phyloP scores from a whole-genome alignment of 805 yeast genomes.

The Aciculoconidium aculeatum region DNA sequence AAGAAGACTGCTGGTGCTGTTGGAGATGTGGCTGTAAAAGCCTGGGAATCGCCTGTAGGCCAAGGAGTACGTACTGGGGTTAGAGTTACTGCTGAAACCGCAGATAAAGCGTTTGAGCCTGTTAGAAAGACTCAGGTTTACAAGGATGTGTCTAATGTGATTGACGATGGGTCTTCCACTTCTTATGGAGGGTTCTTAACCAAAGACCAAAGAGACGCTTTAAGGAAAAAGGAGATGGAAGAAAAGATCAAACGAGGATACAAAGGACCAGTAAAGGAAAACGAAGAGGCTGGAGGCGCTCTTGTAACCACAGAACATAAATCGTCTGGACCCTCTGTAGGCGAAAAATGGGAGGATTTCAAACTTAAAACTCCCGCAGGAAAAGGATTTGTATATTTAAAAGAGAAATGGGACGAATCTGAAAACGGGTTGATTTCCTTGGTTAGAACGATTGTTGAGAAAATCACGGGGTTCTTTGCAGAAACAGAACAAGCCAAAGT shows the following conservation, averaged over 20 bases:
- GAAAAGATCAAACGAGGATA: conserved; percentile 54
- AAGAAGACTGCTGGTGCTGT: conserved; percentile 90
- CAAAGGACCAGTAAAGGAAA: conserved; percentile 63
- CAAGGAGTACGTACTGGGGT: conserved; percentile 83
- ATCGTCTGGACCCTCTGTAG: conserved; percentile 61
- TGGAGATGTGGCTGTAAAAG: conserved; percentile 81
- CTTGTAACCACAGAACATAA: conserved; percentile 78
- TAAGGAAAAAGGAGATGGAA: conserved; percentile 51
- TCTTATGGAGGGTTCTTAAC: conserved; percentile 90
- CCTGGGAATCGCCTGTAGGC: conserved; percentile 96
- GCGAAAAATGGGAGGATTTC: conserved; percentile 61
- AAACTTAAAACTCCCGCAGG: conserved; percentile 68
- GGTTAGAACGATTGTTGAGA: conserved; percentile 72
- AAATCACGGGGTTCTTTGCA: conserved; percentile 82
- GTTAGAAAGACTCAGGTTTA: conserved; percentile 86
- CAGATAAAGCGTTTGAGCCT: conserved; percentile 90
- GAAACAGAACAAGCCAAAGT: conserved; percentile 97
- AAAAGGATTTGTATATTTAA: conserved; percentile 52
- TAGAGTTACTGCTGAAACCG: conserved; percentile 71
- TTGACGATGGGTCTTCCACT: conserved; percentile 86
- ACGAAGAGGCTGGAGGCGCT: conserved; percentile 78
- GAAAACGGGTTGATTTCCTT: conserved; percentile 86
- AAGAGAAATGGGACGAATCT: conserved; percentile 82
- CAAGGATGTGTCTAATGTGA: conserved; percentile 80
- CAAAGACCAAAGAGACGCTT: conserved; percentile 70